Evolutionary conservation across 2,329 filamentous ascomycete species (phyloP), one percentile per base, ranked within the genome.

Genomic region (Fonsecaea erecta): DNA sequence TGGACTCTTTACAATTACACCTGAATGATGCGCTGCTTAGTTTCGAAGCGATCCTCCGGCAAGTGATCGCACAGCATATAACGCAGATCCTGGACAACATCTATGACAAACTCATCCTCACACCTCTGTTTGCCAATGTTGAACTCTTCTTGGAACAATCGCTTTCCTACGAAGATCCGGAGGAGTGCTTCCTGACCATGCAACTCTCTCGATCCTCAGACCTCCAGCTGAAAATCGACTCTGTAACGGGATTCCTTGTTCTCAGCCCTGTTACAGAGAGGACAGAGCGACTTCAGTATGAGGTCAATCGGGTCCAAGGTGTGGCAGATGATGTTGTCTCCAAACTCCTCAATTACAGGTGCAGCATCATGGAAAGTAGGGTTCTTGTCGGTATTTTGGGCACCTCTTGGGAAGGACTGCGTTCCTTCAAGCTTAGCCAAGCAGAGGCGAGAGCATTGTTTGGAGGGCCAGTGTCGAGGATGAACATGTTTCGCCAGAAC

Each of bases 241-340:
- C 90, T 0, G 86, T 91, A 28, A 93, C 90, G 0, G 95, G 95
- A n/a, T 79, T 83, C 11, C 89, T 93, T 67, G 86, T 88, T 9
- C 77, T 97, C 40, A 85, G 86, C 63, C 90, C 92, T 14, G 84
- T 85, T 57, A 85, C 86, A 2, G 82, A 81, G 63, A 78, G 84
- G 52, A 81, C 84, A 3, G 79, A 81, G 8, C 81, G 86, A 21
- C 82, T 83, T 18, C 91, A 96, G 73, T 80, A 79, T 34, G 85
- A 84, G 35, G 81, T 96, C 61, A 93, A 92, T 66, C 79, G 81
- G 16, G 74, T 75, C 14, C 66, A 76, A 81, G 86, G 71, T 8
- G 63, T 74, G 16, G 71, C 75, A 32, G 78, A 80, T 54, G 78
- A 80, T 59, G 73, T 81, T 21, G 70, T 77, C 28, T 67, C 69